These are phyloP conservation scores for Fusarium chaquense DNA, from an alignment of 2,329 filamentous ascomycete genomes.

Conservation along the genomic window DNA sequence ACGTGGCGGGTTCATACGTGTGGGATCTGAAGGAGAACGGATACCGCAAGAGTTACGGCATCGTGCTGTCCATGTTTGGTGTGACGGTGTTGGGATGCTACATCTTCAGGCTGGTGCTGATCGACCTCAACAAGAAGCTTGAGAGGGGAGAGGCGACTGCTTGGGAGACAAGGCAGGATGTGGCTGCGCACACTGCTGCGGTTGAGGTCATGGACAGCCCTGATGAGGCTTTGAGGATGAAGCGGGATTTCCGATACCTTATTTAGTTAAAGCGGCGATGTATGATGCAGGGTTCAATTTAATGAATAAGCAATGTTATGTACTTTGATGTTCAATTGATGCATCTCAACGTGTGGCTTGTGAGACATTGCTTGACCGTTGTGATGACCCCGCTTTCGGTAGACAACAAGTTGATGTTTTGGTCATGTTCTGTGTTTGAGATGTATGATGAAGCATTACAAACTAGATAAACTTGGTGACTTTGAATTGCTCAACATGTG, in stretches of 20 bases:
- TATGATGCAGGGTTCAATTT: constrained; percentile 2
- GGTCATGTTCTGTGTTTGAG: not conserved
- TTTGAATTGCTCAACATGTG: not conserved
- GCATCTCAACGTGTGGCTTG: constrained; percentile 19
- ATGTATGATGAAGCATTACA: constrained; percentile 19
- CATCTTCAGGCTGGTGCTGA: constrained; percentile 61
- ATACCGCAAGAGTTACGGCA: constrained; percentile 73
- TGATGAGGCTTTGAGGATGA: constrained; percentile 60
- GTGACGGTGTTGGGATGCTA: constrained; percentile 66
- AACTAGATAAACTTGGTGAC: not conserved
- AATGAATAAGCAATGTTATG: not conserved
- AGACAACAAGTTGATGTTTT: not conserved
- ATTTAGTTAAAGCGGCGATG: constrained; percentile 48
- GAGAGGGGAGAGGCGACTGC: constrained; percentile 55
- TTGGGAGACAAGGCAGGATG: constrained; percentile 53
- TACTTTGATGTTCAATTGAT: not conserved
- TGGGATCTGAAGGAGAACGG: constrained; percentile 71
- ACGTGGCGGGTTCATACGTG: constrained; percentile 72
- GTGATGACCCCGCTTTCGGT: constrained; percentile 14
- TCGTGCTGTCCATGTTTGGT: constrained; percentile 74
- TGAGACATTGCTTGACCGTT: not conserved
- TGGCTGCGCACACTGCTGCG: constrained; percentile 56
- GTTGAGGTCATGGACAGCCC: constrained; percentile 56
- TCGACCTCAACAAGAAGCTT: constrained; percentile 61
- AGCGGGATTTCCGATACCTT: constrained; percentile 62